Evolutionary conservation across 371 early-diverging fungal species (phyloP).

Genomic region (Mortierella sp.): DNA sequence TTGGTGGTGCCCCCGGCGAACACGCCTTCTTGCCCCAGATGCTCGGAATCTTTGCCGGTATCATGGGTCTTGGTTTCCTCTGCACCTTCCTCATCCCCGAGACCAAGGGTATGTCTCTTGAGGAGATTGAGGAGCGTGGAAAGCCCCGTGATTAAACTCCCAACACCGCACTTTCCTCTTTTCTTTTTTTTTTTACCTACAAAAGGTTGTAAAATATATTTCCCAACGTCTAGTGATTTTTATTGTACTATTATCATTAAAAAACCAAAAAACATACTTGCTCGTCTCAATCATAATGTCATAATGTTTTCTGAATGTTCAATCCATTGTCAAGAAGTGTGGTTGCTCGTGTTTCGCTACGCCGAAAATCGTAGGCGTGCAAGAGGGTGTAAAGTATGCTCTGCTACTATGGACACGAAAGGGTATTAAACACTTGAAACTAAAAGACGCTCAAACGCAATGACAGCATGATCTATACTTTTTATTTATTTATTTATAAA

Average conservation of each 20-base stretch:
- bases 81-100: slow-evolving; percentile 54
- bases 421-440: too few relatives aligned
- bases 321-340: too few relatives aligned
- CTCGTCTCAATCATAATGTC: not conserved
- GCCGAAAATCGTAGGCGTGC: too few relatives aligned
- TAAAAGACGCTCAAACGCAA: too few relatives aligned
- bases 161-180: not conserved
- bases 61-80: slow-evolving; percentile 50
- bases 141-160: slow-evolving; percentile 5
- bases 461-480: too few relatives aligned
- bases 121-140: slow-evolving; percentile 67
- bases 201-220: slow-evolving; percentile 20
- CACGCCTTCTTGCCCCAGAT: slow-evolving; percentile 76
- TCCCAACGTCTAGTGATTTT: slow-evolving; percentile 9
- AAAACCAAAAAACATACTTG: slow-evolving; percentile 13
- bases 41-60: slow-evolving; percentile 74
- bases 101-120: slow-evolving; percentile 67
- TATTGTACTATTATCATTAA: slow-evolving; percentile 14
- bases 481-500: too few relatives aligned
- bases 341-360: too few relatives aligned
- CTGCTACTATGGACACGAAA: too few relatives aligned
- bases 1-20: slow-evolving; percentile 54
- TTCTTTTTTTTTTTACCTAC: too few relatives aligned
- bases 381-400: too few relatives aligned
- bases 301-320: not conserved